Conservation (phyloP, 2,329 filamentous ascomycete genomes). For the Colletotrichum sp. region DNA sequence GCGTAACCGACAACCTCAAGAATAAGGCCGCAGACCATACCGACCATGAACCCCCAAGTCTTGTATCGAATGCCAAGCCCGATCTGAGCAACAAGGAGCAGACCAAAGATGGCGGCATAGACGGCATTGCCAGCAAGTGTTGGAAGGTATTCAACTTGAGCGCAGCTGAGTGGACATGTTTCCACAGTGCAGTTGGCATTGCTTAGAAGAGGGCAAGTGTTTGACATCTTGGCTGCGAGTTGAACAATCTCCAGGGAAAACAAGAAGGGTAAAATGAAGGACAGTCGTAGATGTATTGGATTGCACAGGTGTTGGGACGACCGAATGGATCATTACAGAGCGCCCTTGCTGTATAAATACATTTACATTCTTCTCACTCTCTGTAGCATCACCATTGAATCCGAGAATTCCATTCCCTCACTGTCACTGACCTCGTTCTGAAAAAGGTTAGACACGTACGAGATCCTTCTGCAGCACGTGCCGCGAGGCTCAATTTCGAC, state of each 20-base stretch:
- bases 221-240: background rate
- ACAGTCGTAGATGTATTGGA: background rate
- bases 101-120: background rate
- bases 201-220: background rate
- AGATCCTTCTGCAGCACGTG: background rate
- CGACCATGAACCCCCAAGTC: background rate
- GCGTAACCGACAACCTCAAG: constrained; percentile 66
- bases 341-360: background rate
- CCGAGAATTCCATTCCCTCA: background rate
- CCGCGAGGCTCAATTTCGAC: background rate
- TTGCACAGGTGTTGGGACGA: background rate
- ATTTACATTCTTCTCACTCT: background rate
- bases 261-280: background rate
- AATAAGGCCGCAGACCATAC: background rate
- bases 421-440: background rate
- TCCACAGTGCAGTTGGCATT: background rate
- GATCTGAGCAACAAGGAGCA: background rate
- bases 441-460: background rate
- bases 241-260: background rate
- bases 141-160: background rate
- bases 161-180: background rate
- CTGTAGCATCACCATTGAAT: background rate
- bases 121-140: background rate
- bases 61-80: background rate
- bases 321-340: background rate